Conservation (phyloP, 2,329 filamentous ascomycete genomes). For the Dothideomycetidae sp. region DNA sequence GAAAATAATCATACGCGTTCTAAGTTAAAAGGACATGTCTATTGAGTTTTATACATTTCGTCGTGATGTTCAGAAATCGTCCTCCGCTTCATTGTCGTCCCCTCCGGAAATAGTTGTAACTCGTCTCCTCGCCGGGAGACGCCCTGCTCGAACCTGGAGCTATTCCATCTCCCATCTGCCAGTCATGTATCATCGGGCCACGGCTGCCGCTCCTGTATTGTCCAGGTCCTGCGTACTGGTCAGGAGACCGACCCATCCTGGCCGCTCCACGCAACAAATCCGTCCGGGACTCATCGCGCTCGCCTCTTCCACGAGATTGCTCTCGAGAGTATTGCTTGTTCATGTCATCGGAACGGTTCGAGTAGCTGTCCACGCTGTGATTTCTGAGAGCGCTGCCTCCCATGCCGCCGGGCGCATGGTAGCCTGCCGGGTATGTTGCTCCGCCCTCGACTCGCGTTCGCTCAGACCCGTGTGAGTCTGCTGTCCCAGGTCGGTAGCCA, state of each 20-base stretch:
- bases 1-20: no score
- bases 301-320: constrained; percentile 2
- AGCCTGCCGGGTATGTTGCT: constrained; percentile 32
- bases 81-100: constrained; percentile 12
- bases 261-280: constrained; percentile 18
- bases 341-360: neutral
- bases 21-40: no score
- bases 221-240: constrained; percentile 18
- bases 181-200: constrained; percentile 2
- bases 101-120: constrained; percentile 27
- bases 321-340: constrained; percentile 9
- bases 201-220: constrained; percentile 12
- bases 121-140: constrained; percentile 23
- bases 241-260: constrained; percentile 18
- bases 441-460: constrained; percentile 22
- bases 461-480: constrained; percentile 20
- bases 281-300: constrained; percentile 13
- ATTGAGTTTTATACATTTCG: no score
- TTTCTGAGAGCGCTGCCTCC: constrained; percentile 22
- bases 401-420: constrained; percentile 31
- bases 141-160: constrained; percentile 13
- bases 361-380: constrained; percentile 14
- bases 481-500: constrained; percentile 11
- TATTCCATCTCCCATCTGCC: constrained; percentile 12
- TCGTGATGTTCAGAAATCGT: neutral